These are phyloP conservation scores for Westerdykella sp. DNA, from an alignment of 2,329 filamentous ascomycete species.

Conservation along the genomic window DNA sequence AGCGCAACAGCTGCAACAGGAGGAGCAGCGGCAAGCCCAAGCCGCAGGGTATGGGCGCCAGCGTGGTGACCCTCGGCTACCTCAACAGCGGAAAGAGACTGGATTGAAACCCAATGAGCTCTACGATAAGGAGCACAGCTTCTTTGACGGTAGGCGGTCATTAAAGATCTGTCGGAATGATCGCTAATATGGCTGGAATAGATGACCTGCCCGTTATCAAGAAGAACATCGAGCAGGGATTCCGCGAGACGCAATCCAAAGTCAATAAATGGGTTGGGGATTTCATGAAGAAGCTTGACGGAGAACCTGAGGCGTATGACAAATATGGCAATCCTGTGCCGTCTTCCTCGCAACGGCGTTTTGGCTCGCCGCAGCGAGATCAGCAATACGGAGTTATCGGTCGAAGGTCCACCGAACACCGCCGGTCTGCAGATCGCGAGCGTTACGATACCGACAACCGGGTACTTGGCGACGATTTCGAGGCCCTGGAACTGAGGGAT, in stretches of 20 bases:
- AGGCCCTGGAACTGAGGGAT: constrained; percentile 56
- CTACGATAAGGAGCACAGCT: constrained; percentile 68
- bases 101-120: constrained; percentile 52
- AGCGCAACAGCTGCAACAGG: constrained; percentile 61
- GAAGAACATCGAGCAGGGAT: constrained; percentile 90
- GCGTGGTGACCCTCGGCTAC: constrained; percentile 33
- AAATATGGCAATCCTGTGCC: constrained; percentile 47
- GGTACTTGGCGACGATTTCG: constrained; percentile 84
- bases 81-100: constrained; percentile 46
- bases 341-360: constrained; percentile 27
- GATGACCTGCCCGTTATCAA: constrained; percentile 91
- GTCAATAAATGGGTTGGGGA: constrained; percentile 90
- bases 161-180: not conserved
- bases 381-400: constrained; percentile 33
- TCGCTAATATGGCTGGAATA: constrained; percentile 22
- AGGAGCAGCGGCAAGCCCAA: constrained; percentile 68
- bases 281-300: constrained; percentile 89
- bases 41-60: constrained; percentile 25
- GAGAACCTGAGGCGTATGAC: constrained; percentile 62
- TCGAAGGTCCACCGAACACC: constrained; percentile 37
- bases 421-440: constrained; percentile 77
- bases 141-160: constrained; percentile 62
- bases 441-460: constrained; percentile 93
- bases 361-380: constrained; percentile 32
- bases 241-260: constrained; percentile 85